Percentiles rank a stretch among this genome's conserved stretches.
Conservation (phyloP, 805 yeast species). For the Yarrowia hollandica region DNA sequence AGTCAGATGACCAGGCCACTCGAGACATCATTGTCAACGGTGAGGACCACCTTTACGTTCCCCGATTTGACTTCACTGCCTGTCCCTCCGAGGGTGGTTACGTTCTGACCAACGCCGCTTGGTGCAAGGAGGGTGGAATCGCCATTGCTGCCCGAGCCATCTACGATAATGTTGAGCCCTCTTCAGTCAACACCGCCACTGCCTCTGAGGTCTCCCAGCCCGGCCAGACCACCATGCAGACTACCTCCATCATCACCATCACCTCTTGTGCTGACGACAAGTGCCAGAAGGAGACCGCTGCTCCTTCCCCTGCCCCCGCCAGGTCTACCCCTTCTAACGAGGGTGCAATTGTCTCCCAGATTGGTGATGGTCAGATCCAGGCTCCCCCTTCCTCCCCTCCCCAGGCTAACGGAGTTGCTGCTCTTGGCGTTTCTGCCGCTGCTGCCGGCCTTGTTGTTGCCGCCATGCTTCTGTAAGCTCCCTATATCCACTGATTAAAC, state of each 20-base stretch:
- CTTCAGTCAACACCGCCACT: not conserved
- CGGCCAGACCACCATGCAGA: not conserved
- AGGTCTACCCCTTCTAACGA: not conserved
- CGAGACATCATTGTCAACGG: slow-evolving; percentile 16
- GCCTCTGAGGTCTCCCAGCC: not conserved
- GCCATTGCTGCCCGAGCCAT: not conserved
- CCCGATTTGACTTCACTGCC: not conserved
- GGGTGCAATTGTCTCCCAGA: not conserved
- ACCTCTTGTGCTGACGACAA: slow-evolving; percentile 4
- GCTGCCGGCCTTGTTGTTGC: slow-evolving; percentile 12
- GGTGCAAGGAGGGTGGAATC: not conserved
- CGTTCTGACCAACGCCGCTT: not conserved
- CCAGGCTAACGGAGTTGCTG: slow-evolving; percentile 18
- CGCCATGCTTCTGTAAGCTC: slow-evolving; percentile 13
- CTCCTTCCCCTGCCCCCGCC: not conserved
- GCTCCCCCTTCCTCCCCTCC: not conserved
- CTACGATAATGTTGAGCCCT: not conserved
- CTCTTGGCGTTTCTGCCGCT: slow-evolving; percentile 4
- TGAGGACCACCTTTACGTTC: not conserved
- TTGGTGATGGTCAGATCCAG: slow-evolving; percentile 17
- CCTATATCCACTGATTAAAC: not conserved
- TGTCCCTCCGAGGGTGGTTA: not conserved
- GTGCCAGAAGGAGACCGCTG: slow-evolving; percentile 4
- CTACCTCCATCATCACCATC: not conserved
- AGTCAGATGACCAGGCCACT: not conserved